Evolutionary conservation across 108 stramenopile species (phyloP).

Genomic region (Licmophora abbreviata): DNA sequence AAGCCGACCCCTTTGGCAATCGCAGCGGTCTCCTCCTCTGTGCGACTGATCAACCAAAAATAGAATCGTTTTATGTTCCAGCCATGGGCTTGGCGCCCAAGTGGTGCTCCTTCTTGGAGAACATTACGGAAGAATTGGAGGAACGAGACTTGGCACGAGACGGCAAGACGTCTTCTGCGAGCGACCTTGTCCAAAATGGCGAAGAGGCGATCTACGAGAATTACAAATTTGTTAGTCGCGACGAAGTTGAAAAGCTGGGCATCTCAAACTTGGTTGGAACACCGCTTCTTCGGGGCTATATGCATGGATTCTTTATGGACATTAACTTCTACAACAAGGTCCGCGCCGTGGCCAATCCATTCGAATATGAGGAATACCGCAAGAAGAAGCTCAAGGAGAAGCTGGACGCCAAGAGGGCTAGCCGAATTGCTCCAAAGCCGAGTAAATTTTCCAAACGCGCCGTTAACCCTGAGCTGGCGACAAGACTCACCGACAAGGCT

Average conservation of each 20-base stretch:
- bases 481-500: slow-evolving; percentile 58
- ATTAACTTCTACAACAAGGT: slow-evolving; percentile 87
- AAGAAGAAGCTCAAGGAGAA: slow-evolving; percentile 86
- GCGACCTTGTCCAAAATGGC: slow-evolving; percentile 41
- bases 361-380: slow-evolving; percentile 95
- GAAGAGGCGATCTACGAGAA: slow-evolving; percentile 91
- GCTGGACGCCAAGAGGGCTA: slow-evolving; percentile 82
- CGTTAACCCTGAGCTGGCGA: slow-evolving; percentile 74
- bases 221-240: slow-evolving; percentile 95
- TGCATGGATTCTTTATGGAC: slow-evolving; percentile 99
- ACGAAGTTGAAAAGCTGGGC: slow-evolving; percentile 92
- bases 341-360: slow-evolving; percentile 91
- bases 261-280: slow-evolving; percentile 92
- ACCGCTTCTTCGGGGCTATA: slow-evolving; percentile 91
- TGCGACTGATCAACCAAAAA: slow-evolving; percentile 89
- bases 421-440: slow-evolving; percentile 70
- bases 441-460: slow-evolving; percentile 34
- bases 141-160: slow-evolving; percentile 75
- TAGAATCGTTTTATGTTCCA: slow-evolving; percentile 94
- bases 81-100: slow-evolving; percentile 91
- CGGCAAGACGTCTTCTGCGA: slow-evolving; percentile 15
- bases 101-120: slow-evolving; percentile 98
- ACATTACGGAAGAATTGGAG: slow-evolving; percentile 97
- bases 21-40: slow-evolving; percentile 90
- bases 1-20: slow-evolving; percentile 59